Percentiles rank a stretch among this genome's conserved stretches.
Evolutionary conservation across 2,329 filamentous ascomycete genomes (phyloP).

Genomic region (Nemania sp.): DNA sequence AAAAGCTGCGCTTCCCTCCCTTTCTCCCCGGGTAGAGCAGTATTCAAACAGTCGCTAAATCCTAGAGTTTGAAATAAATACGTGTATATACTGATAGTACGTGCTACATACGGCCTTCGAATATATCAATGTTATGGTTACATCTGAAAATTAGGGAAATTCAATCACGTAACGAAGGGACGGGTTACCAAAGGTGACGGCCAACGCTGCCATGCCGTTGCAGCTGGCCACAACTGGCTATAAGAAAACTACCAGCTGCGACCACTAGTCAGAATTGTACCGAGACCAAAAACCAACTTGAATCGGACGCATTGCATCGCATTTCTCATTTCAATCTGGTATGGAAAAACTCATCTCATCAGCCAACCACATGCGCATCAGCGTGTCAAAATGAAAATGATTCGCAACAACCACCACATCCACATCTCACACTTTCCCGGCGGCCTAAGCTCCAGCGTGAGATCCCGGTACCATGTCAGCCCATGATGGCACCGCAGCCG

Average conservation of each 20-base stretch:
- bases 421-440: not conserved
- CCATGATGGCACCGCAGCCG: constrained; percentile 12
- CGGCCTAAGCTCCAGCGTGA: not conserved
- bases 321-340: not conserved
- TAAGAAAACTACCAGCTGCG: not conserved
- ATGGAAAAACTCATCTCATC: not conserved
- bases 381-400: constrained; percentile 1
- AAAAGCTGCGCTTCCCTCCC: no score
- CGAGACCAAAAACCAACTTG: not conserved
- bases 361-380: not conserved
- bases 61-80: no score
- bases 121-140: no score
- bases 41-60: no score
- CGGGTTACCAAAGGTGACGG: no score
- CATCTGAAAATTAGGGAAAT: not conserved
- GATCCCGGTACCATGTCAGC: constrained; percentile 17
- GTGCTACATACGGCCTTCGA: no score
- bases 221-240: constrained; percentile 7
- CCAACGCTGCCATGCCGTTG: not conserved
- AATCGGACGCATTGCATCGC: not conserved
- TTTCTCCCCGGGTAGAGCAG: no score
- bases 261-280: not conserved
- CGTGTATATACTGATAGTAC: no score
- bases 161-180: not conserved
- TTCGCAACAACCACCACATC: not conserved